These are phyloP conservation scores for Gelatoporia subvermispora DNA, from an alignment of 768 basidiomycete species.

Conservation along the genomic window DNA sequence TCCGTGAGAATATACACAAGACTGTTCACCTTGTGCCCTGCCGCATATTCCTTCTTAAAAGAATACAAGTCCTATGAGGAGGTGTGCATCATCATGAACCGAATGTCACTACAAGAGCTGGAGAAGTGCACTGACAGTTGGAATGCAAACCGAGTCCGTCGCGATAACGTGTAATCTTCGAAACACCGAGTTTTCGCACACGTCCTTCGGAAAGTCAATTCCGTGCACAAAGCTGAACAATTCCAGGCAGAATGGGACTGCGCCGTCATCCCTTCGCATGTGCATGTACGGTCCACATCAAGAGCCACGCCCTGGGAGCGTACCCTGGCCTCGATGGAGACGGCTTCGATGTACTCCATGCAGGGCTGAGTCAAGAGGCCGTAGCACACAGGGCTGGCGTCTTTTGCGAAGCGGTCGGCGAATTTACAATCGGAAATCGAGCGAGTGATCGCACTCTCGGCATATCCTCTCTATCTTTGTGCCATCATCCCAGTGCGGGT, in stretches of 20 bases:
- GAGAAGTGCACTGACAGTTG: constrained; percentile 47
- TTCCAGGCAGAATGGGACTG: constrained; percentile 57
- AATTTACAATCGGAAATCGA: constrained; percentile 36
- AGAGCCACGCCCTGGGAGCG: constrained; percentile 54
- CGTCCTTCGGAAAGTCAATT: constrained; percentile 58
- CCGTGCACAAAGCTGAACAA: constrained; percentile 58
- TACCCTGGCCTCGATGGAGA: constrained; percentile 57
- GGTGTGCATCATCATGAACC: background rate
- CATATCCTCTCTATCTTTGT: constrained; percentile 57
- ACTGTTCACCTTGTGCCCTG: constrained; percentile 62
- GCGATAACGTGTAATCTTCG: constrained; percentile 52
- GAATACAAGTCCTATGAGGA: constrained; percentile 61
- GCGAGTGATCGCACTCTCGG: constrained; percentile 42
- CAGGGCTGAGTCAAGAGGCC: constrained; percentile 49
- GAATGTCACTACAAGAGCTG: background rate
- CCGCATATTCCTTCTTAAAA: constrained; percentile 68
- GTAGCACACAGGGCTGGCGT: constrained; percentile 41
- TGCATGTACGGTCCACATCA: constrained; percentile 46
- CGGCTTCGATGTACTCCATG: constrained; percentile 51
- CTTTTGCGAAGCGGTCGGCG: constrained; percentile 37
- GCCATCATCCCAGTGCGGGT: constrained; percentile 48
- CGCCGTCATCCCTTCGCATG: constrained; percentile 67
- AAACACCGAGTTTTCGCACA: constrained; percentile 53
- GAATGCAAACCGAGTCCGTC: constrained; percentile 64
- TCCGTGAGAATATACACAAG: constrained; percentile 65